Conservation (phyloP, 1,284 basidiomycete species). For the Puccinia polysora region DNA sequence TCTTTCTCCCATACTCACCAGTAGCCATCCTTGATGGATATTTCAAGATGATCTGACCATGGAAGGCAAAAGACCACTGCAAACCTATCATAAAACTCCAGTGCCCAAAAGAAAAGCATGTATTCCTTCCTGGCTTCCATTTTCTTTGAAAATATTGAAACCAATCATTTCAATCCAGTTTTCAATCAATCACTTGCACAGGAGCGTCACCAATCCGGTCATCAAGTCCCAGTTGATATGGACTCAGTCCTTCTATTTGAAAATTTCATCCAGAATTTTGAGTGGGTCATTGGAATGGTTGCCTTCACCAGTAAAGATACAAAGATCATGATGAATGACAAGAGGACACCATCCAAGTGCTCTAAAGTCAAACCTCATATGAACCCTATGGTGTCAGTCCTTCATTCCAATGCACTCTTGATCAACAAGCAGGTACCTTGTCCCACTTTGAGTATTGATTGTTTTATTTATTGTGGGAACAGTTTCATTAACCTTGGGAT, state of each 20-base stretch:
- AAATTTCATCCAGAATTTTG: slow-evolving; percentile 82
- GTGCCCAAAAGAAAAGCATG: slow-evolving; percentile 84
- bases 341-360: slow-evolving; percentile 85
- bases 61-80: too few relatives aligned
- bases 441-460: too few relatives aligned
- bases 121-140: slow-evolving; percentile 83
- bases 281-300: slow-evolving; percentile 86
- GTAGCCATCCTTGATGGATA: slow-evolving; percentile 97
- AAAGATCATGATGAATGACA: slow-evolving; percentile 91
- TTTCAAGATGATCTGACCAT: slow-evolving; percentile 99
- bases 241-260: slow-evolving; percentile 81
- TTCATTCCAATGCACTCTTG: too few relatives aligned
- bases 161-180: slow-evolving; percentile 48
- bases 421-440: too few relatives aligned
- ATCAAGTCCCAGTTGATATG: slow-evolving; percentile 65
- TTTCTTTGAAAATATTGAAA: slow-evolving; percentile 56
- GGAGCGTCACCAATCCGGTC: slow-evolving; percentile 51
- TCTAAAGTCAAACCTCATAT: slow-evolving; percentile 89
- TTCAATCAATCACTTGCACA: slow-evolving; percentile 53
- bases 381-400: slow-evolving; percentile 85
- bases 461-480: neutral
- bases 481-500: slow-evolving; percentile 78
- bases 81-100: slow-evolving; percentile 80
- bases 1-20: slow-evolving; percentile 80
- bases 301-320: slow-evolving; percentile 88